phyloP scores from a whole-genome alignment of 257 asterid species.

The Fraxinus quadrangulata region DNA sequence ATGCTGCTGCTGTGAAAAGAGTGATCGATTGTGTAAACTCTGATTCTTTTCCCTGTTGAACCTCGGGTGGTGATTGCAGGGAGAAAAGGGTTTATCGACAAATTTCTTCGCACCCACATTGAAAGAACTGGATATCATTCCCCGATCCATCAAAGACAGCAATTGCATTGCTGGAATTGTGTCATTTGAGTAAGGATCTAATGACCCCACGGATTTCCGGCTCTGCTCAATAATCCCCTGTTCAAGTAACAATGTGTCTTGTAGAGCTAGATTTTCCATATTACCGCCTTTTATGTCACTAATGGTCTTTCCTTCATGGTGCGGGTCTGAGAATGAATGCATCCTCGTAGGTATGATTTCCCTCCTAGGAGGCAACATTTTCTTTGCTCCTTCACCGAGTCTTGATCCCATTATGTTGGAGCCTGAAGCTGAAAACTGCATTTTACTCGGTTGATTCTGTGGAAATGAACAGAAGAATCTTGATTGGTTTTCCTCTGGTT shows the following conservation, averaged over 20 bases:
- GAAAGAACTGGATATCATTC: conserved; percentile 36
- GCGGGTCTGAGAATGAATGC: conserved; percentile 30
- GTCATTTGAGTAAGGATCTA: conserved; percentile 57
- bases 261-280: conserved; percentile 26
- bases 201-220: conserved; percentile 31
- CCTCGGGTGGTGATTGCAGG: conserved; percentile 47
- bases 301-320: conserved; percentile 34
- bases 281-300: conserved; percentile 29
- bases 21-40: conserved; percentile 35
- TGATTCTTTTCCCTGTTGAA: conserved; percentile 41
- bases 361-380: conserved; percentile 36
- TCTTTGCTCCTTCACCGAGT: conserved; percentile 28
- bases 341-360: conserved; percentile 20
- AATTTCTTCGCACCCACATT: conserved; percentile 36
- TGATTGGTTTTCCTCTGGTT: conserved; percentile 32
- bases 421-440: conserved; percentile 37
- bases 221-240: conserved; percentile 29
- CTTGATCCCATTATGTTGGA: conserved; percentile 37
- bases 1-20: conserved; percentile 33
- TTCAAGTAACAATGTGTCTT: background rate
- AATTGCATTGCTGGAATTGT: conserved; percentile 81
- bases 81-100: conserved; percentile 47
- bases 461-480: conserved; percentile 39
- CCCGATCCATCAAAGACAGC: conserved; percentile 70
- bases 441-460: conserved; percentile 41